Base-by-base conservation (phyloP, 192 early-diverging fungal species). In the Backusella westeae region DNA sequence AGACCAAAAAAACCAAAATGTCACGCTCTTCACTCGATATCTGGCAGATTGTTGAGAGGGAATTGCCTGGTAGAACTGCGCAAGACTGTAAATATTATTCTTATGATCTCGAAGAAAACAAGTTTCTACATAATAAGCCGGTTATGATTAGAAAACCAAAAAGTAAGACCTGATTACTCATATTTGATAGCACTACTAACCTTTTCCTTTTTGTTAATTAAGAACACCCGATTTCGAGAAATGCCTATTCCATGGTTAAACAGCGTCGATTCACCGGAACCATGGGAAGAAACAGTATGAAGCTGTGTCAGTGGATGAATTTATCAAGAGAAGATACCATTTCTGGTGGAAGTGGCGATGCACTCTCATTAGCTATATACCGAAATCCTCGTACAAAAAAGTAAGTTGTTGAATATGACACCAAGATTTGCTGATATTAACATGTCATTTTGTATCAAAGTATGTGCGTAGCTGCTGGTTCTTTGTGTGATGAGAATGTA, bases 281-380 rank as follows among this genome's bases (percentile, higher is more conserved):
- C 14, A 63, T 63, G 56, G 10, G 10, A 63, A 68, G 15, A 17
- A 36, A 17, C 36, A 32, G 7, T 65, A 66, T 69, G 34, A 17
- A 49, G n/a, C 10, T 26, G 21, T 36, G 52, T 6, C 6, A n/a
- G 15, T 67, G 71, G 65, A 72, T 44, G 10, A 73, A 73, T 35
- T n/a, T 78, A 9, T 26, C 36, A 17, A 66, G 32, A 6, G 17
- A 39, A 39, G 3, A 35, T 71, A 69, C 41, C 1, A 66, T 78
- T 29, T 19, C 12, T 17, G 77, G 73, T 36, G 77, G 77, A 26
- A 78, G 77, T 69, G 77, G 77, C 0, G 77, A 78, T 72, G 71
- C 56, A 17, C 23, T 78, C n/a, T 59, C 69, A 35, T 63, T 78
- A 36, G 63, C 52, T 17, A 52, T 73, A 14, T 63, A 38, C 32